phyloP scores from a whole-genome alignment of 139 green algal genomes.

The Mychonastes homosphaera region DNA sequence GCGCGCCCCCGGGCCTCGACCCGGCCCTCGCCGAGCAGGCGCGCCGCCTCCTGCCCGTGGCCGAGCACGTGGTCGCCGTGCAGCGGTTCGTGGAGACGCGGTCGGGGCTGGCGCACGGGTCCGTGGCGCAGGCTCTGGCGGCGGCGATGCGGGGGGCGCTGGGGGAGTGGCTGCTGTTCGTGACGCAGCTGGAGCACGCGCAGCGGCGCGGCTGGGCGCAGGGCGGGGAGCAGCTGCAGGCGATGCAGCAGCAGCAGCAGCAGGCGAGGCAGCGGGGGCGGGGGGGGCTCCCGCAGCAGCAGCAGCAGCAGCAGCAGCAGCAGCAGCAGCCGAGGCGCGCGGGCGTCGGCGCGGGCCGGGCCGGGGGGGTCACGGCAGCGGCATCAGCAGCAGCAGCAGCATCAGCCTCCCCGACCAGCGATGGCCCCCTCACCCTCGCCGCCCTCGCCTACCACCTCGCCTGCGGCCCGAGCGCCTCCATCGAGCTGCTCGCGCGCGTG shows the following conservation, averaged over 20 bases:
- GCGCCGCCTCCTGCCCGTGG: constrained; percentile 64
- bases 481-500: constrained; percentile 58
- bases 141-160: constrained; percentile 57
- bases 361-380: too few relatives aligned
- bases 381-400: too few relatives aligned
- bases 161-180: constrained; percentile 66
- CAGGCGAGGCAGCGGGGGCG: too few relatives aligned
- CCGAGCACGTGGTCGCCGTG: constrained; percentile 57
- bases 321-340: too few relatives aligned
- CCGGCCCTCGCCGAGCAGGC: constrained; percentile 47
- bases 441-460: constrained; percentile 64
- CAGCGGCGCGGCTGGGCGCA: constrained; percentile 18
- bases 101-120: constrained; percentile 11
- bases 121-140: constrained; percentile 45
- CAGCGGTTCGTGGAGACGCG: constrained; percentile 72
- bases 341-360: too few relatives aligned
- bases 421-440: constrained; percentile 56
- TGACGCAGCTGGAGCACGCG: constrained; percentile 80
- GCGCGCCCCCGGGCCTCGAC: constrained; percentile 41
- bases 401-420: too few relatives aligned
- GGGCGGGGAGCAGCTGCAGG: too few relatives aligned
- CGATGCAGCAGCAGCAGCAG: too few relatives aligned
- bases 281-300: too few relatives aligned
- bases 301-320: too few relatives aligned
- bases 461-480: constrained; percentile 47